Percentiles rank a stretch among this genome's conserved stretches.
These are phyloP conservation scores for Apophysomyces variabilis DNA, from an alignment of 371 early-diverging fungal species.

Conservation along the genomic window DNA sequence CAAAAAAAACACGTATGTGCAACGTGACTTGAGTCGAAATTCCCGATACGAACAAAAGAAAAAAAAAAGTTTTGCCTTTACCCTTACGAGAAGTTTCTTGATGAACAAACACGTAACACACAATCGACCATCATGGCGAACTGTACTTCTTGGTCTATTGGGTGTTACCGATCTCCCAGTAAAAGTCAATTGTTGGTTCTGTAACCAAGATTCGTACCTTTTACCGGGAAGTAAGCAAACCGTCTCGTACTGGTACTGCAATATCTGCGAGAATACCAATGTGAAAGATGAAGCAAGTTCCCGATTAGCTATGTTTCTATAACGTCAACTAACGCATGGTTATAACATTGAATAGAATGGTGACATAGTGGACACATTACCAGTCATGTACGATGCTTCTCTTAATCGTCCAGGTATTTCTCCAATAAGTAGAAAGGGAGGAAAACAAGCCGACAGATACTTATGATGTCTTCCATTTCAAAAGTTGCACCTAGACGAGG, in stretches of 20 bases:
- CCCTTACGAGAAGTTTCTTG: not conserved
- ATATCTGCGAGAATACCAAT: slow-evolving; percentile 32
- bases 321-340: not conserved
- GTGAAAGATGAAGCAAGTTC: slow-evolving; percentile 24
- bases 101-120: slow-evolving; percentile 10
- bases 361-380: slow-evolving; percentile 25
- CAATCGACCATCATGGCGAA: slow-evolving; percentile 13
- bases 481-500: slow-evolving; percentile 6
- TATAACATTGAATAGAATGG: slow-evolving; percentile 16
- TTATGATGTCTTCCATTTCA: too few species aligned
- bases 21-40: slow-evolving; percentile 9
- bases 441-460: too few species aligned
- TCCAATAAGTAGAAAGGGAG: too few species aligned
- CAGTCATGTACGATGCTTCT: slow-evolving; percentile 16
- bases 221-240: slow-evolving; percentile 25
- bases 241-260: slow-evolving; percentile 25
- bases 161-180: slow-evolving; percentile 28
- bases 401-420: slow-evolving; percentile 22
- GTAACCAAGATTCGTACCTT: slow-evolving; percentile 33
- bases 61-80: not conserved
- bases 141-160: slow-evolving; percentile 15
- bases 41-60: not conserved
- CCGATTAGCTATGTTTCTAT: not conserved
- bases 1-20: not conserved
- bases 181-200: slow-evolving; percentile 40